Conservation (phyloP, 164 flowering plant species). For the Berberis vulgaris region DNA sequence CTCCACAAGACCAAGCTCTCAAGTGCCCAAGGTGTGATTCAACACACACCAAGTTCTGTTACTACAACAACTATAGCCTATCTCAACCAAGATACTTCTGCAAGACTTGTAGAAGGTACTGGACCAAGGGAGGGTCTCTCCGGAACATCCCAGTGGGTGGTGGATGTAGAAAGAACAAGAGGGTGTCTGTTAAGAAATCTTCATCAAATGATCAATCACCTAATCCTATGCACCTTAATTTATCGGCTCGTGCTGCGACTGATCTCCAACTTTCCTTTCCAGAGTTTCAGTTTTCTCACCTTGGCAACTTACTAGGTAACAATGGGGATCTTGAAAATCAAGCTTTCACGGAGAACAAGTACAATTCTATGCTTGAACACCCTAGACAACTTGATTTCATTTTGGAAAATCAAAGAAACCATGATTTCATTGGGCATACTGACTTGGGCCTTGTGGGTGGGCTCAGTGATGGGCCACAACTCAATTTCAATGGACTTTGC, state of each 20-base stretch:
- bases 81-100: slow-evolving; percentile 82
- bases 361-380: slow-evolving; percentile 1
- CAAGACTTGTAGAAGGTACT: slow-evolving; percentile 75
- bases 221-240: slow-evolving; percentile 1
- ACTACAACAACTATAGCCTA: slow-evolving; percentile 84
- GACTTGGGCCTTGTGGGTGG: slow-evolving; percentile 31
- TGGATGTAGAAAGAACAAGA: slow-evolving; percentile 68
- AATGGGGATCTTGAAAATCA: slow-evolving; percentile 11
- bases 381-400: slow-evolving; percentile 36
- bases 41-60: slow-evolving; percentile 73
- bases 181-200: slow-evolving; percentile 26
- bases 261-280: slow-evolving; percentile 56
- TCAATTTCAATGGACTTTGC: slow-evolving; percentile 23
- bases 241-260: slow-evolving; percentile 13
- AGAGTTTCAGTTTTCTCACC: slow-evolving; percentile 32
- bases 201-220: slow-evolving; percentile 13
- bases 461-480: slow-evolving; percentile 18
- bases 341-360: slow-evolving; percentile 23
- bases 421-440: slow-evolving; percentile 34
- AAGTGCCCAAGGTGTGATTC: slow-evolving; percentile 80
- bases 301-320: slow-evolving; percentile 17
- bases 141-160: slow-evolving; percentile 81
- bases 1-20: slow-evolving; percentile 61
- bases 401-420: slow-evolving; percentile 26
- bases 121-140: slow-evolving; percentile 82